Percentiles rank a stretch among this genome's conserved stretches.
These are phyloP conservation scores for Phaeodactylum tricornutum DNA, from an alignment of 108 stramenopile species.

Conservation along the genomic window DNA sequence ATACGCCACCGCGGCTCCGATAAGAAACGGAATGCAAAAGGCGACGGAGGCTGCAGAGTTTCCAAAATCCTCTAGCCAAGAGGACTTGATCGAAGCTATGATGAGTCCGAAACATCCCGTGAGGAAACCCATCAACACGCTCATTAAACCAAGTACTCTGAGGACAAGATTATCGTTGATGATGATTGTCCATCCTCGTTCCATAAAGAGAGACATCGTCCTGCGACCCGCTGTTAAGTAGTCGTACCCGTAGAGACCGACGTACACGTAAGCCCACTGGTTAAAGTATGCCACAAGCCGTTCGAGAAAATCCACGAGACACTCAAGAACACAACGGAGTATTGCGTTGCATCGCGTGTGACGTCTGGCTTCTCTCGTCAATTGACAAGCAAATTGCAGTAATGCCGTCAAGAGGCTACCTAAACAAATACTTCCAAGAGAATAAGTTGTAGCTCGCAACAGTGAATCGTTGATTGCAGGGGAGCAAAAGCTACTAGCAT, in stretches of 20 bases:
- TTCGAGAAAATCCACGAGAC: constrained; percentile 31
- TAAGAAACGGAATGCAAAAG: constrained; percentile 19
- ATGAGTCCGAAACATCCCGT: constrained; percentile 19
- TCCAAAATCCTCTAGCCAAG: constrained; percentile 1
- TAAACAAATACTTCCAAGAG: constrained; percentile 69
- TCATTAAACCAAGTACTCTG: constrained; percentile 28
- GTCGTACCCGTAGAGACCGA: constrained; percentile 72
- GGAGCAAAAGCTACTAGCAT: constrained; percentile 23
- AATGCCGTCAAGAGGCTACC: constrained; percentile 69
- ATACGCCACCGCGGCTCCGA: constrained; percentile 45
- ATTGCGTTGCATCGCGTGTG: background rate
- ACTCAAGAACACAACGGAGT: constrained; percentile 33
- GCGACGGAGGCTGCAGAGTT: background rate
- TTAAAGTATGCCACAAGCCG: constrained; percentile 46
- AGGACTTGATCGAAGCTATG: background rate
- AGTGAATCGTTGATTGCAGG: constrained; percentile 35
- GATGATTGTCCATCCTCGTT: constrained; percentile 56
- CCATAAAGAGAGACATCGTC: constrained; percentile 37
- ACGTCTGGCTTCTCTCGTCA: constrained; percentile 24
- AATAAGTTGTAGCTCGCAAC: constrained; percentile 30
- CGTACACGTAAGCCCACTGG: constrained; percentile 50
- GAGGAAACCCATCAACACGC: constrained; percentile 39
- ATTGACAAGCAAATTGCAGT: constrained; percentile 32
- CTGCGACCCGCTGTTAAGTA: constrained; percentile 59
- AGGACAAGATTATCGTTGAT: constrained; percentile 48